Evolutionary conservation across 352 stramenopile species (phyloP).

Genomic region (Phytophthora pini): DNA sequence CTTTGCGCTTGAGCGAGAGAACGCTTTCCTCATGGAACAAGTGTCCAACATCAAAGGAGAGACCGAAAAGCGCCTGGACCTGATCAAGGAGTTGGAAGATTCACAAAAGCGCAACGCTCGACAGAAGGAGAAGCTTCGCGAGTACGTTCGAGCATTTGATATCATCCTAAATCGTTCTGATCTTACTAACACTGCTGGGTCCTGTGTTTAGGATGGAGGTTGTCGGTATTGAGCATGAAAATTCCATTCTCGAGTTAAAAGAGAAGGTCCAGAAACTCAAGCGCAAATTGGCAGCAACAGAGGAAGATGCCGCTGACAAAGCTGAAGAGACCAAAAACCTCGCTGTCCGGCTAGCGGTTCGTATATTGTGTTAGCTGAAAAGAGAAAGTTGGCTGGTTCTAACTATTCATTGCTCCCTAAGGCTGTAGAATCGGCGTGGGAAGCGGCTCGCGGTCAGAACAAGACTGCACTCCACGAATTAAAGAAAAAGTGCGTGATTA

Average conservation of each 20-base stretch:
- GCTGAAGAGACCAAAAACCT: constrained; percentile 80
- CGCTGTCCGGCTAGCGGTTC: constrained; percentile 60
- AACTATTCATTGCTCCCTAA: constrained; percentile 8
- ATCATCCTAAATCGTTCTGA: no score
- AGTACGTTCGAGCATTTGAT: constrained; percentile 35
- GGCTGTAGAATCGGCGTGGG: constrained; percentile 83
- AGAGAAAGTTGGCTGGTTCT: no score
- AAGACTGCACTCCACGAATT: constrained; percentile 77
- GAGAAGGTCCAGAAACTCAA: constrained; percentile 83
- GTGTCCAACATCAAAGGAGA: constrained; percentile 77
- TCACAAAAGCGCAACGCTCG: constrained; percentile 71
- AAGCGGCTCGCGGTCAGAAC: constrained; percentile 80
- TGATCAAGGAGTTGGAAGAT: constrained; percentile 74
- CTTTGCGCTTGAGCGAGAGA: constrained; percentile 69
- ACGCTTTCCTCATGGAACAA: constrained; percentile 71
- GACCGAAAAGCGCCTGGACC: constrained; percentile 74
- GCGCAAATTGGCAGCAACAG: constrained; percentile 52
- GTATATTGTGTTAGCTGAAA: constrained; percentile 8
- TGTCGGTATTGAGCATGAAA: constrained; percentile 74
- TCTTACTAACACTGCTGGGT: not conserved
- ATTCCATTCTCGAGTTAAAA: constrained; percentile 74
- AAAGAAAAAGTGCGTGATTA: constrained; percentile 68
- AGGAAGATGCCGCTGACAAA: constrained; percentile 59
- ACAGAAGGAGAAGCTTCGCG: constrained; percentile 75
- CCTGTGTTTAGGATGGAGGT: constrained; percentile 61